A percentile compares a stretch with the other conserved stretches of the same genome.
These are phyloP conservation scores for Ceratocystis alfenasii DNA, from an alignment of 2,329 filamentous ascomycete species.

Conservation along the genomic window DNA sequence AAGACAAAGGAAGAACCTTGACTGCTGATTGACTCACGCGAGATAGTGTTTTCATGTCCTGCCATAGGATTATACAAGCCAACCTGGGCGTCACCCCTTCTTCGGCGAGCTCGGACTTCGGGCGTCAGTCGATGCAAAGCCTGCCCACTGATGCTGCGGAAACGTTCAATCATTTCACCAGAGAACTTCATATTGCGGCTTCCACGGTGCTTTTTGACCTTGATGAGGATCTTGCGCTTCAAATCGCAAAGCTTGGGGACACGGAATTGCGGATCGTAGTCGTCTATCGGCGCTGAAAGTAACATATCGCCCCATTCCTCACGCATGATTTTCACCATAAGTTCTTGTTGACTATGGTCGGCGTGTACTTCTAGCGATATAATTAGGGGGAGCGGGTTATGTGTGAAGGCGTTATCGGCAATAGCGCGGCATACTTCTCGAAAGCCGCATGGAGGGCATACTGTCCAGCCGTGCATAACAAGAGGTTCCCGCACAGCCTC, in stretches of 20 bases:
- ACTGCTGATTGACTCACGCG: slow-evolving; percentile 9
- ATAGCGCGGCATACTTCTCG: slow-evolving; percentile 75
- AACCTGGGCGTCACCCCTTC: slow-evolving; percentile 16
- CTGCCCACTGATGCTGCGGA: slow-evolving; percentile 28
- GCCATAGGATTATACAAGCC: not conserved
- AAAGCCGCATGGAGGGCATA: slow-evolving; percentile 78
- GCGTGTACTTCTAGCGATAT: slow-evolving; percentile 89
- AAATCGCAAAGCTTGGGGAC: slow-evolving; percentile 62
- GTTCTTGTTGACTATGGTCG: slow-evolving; percentile 66
- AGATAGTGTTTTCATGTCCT: not conserved
- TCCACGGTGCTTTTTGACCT: slow-evolving; percentile 53
- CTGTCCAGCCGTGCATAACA: slow-evolving; percentile 71
- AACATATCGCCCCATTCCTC: slow-evolving; percentile 71
- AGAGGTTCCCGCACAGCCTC: slow-evolving; percentile 47
- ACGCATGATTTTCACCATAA: slow-evolving; percentile 90
- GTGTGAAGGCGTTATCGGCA: slow-evolving; percentile 62
- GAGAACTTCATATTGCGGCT: slow-evolving; percentile 23
- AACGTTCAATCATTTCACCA: slow-evolving; percentile 26
- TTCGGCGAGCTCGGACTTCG: slow-evolving; percentile 10
- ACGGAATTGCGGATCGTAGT: slow-evolving; percentile 40
- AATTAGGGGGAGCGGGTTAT: slow-evolving; percentile 68
- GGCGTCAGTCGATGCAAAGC: slow-evolving; percentile 25
- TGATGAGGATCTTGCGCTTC: slow-evolving; percentile 68
- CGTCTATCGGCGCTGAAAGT: slow-evolving; percentile 45
- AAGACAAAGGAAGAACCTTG: not conserved